Evolutionary conservation across 805 yeast species (phyloP).

Genomic region (Candida arabinofermentans): DNA sequence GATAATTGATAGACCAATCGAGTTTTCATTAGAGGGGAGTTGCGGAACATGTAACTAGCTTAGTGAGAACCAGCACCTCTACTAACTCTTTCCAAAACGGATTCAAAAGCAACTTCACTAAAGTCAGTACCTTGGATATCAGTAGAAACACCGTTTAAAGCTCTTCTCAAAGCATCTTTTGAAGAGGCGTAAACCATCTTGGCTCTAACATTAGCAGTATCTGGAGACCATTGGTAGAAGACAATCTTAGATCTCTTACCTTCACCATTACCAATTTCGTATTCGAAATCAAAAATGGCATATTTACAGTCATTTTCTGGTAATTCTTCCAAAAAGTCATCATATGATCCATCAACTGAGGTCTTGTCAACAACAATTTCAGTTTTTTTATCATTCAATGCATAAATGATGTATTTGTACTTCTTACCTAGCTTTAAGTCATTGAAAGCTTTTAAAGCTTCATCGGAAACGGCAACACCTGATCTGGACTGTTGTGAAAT

Average conservation of each 20-base stretch:
- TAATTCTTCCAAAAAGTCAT: slow-evolving; percentile 77
- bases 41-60: background rate
- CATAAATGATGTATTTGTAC: slow-evolving; percentile 76
- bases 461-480: slow-evolving; percentile 78
- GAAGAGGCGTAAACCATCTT: slow-evolving; percentile 99
- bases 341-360: slow-evolving; percentile 73
- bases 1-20: too few species aligned
- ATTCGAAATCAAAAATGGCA: slow-evolving; percentile 96
- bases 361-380: slow-evolving; percentile 85
- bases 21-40: too few species aligned
- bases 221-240: slow-evolving; percentile 94
- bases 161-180: slow-evolving; percentile 95
- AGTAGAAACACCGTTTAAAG: slow-evolving; percentile 89
- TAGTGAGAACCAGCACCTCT: slow-evolving; percentile 70
- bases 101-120: slow-evolving; percentile 93
- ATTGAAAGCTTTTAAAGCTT: slow-evolving; percentile 89
- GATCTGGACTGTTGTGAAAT: background rate
- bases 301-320: slow-evolving; percentile 97
- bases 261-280: slow-evolving; percentile 83
- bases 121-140: slow-evolving; percentile 98
- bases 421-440: slow-evolving; percentile 93
- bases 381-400: slow-evolving; percentile 81
- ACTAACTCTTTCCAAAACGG: slow-evolving; percentile 85
- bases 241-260: slow-evolving; percentile 81
- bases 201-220: slow-evolving; percentile 89